These are phyloP conservation scores for Tylopilus sp. DNA, from an alignment of 1,284 basidiomycete species.

Conservation along the genomic window DNA sequence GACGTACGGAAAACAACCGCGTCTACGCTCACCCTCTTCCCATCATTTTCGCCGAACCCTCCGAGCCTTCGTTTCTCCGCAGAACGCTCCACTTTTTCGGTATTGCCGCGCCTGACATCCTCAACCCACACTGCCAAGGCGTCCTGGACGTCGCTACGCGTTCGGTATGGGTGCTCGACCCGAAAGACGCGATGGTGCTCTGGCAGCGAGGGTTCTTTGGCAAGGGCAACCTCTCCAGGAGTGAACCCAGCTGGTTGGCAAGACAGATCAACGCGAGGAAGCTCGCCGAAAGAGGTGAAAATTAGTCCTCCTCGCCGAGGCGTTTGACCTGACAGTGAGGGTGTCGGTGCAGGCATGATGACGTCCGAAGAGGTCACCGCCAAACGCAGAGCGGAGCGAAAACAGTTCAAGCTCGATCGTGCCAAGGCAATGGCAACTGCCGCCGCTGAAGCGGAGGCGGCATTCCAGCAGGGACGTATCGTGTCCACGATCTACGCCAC, in stretches of 20 bases:
- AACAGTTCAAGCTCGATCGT: constrained; percentile 88
- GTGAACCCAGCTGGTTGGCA: constrained; percentile 91
- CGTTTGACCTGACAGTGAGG: background rate
- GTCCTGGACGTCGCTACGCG: constrained; percentile 69
- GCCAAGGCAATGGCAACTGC: constrained; percentile 73
- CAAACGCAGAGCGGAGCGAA: constrained; percentile 77
- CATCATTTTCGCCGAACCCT: constrained; percentile 47
- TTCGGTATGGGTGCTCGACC: constrained; percentile 76
- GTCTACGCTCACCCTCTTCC: constrained; percentile 67
- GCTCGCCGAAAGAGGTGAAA: constrained; percentile 55
- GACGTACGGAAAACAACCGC: constrained; percentile 58
- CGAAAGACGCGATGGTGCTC: constrained; percentile 60
- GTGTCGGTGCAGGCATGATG: constrained; percentile 34
- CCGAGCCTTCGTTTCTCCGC: constrained; percentile 37
- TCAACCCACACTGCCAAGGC: constrained; percentile 65
- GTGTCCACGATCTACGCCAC: constrained; percentile 51
- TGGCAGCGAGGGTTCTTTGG: constrained; percentile 97
- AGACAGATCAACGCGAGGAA: constrained; percentile 66
- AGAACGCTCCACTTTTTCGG: constrained; percentile 53
- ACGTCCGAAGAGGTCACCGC: constrained; percentile 88
- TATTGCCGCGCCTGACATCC: constrained; percentile 43
- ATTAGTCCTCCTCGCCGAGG: background rate
- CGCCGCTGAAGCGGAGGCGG: constrained; percentile 68
- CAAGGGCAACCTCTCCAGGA: constrained; percentile 90
- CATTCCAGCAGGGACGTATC: constrained; percentile 63